Base-by-base conservation (phyloP, 2,329 filamentous ascomycete species). In the Metarhizium humberi region DNA sequence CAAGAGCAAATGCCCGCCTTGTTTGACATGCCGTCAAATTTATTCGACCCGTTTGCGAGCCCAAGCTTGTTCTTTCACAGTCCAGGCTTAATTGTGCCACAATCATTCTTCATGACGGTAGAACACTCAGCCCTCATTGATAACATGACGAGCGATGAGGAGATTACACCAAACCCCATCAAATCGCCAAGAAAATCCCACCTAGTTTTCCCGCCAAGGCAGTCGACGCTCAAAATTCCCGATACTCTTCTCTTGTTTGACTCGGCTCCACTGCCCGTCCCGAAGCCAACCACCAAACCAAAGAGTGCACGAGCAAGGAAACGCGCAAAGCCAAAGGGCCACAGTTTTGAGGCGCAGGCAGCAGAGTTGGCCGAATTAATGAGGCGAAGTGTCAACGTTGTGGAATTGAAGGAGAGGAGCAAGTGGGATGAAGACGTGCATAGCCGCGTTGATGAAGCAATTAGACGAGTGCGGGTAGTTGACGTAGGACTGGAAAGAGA, bases 1-100 rank as follows among this genome's bases (percentile, higher is more conserved):
- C 66, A 71, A 43, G 59, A 67, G 6, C 66, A 68, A 36, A 58
- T 73, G 32, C 64, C 69, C 0, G 58, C 56, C 4, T 70, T 84
- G n/a, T 86, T 86, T 62, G 59, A 60, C 10, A 61, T 59, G 0
- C 80, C 82, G 0, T 63, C 63, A 1, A 67, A 78, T 56, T 65
- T 83, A 34, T 84, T 86, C 58, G 83, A 86, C 60, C 67, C 78
- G 0, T 86, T 85, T 64, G 80, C 75, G 5, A 84, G 80, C 56
- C 75, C 83, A 0, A 72, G 73, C 52, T 71, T 85, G 1, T 78
- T 85, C 62, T 85, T 86, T 61, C 78, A 79, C 52, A 78, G 73
- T 0, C 67, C 81, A 0, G 78, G 77, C 0, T 56, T 81, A 5
- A 60, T 69, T 0, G 68, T 77, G 0, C 78, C 79, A 0, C 67